Evolutionary conservation across 805 yeast genomes (phyloP).

Genomic region (Saccharomyces paradoxus): DNA sequence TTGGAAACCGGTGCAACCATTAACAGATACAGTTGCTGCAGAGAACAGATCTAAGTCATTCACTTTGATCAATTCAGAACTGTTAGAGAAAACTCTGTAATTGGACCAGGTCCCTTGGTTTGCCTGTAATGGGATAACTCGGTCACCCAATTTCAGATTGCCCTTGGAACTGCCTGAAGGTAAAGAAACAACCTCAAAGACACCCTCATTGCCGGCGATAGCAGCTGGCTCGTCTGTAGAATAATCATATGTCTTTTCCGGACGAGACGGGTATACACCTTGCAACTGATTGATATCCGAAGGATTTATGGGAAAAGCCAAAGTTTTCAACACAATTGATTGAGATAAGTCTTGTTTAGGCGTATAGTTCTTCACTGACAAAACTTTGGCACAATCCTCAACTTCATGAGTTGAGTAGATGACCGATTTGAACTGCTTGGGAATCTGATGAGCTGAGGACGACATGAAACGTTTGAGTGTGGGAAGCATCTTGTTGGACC

Average conservation of each 20-base stretch:
- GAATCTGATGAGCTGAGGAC: slow-evolving; percentile 5
- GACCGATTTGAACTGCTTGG: slow-evolving; percentile 24
- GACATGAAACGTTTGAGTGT: neutral
- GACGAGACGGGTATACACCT: slow-evolving; percentile 79
- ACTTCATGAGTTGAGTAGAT: slow-evolving; percentile 25
- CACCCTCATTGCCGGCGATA: slow-evolving; percentile 90
- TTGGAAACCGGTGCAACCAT: slow-evolving; percentile 87
- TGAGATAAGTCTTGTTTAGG: slow-evolving; percentile 21
- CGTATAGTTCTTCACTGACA: slow-evolving; percentile 21
- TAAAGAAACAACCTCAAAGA: slow-evolving; percentile 70
- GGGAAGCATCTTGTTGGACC: neutral
- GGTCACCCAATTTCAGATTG: slow-evolving; percentile 59
- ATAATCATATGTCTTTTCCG: slow-evolving; percentile 44
- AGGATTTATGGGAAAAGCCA: slow-evolving; percentile 85
- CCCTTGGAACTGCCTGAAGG: slow-evolving; percentile 42
- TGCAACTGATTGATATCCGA: slow-evolving; percentile 79
- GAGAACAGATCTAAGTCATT: slow-evolving; percentile 43
- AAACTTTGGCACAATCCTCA: slow-evolving; percentile 24
- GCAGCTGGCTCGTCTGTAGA: slow-evolving; percentile 62
- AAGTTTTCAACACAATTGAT: slow-evolving; percentile 48
- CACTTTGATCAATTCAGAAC: slow-evolving; percentile 48
- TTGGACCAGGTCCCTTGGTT: slow-evolving; percentile 90
- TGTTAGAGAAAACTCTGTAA: slow-evolving; percentile 54
- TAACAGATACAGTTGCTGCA: slow-evolving; percentile 87
- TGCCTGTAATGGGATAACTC: slow-evolving; percentile 72